A percentile compares a stretch with the other conserved stretches of the same genome.
Conservation (phyloP, 2,329 filamentous ascomycete genomes). For the Akanthomyces uredinophilus region DNA sequence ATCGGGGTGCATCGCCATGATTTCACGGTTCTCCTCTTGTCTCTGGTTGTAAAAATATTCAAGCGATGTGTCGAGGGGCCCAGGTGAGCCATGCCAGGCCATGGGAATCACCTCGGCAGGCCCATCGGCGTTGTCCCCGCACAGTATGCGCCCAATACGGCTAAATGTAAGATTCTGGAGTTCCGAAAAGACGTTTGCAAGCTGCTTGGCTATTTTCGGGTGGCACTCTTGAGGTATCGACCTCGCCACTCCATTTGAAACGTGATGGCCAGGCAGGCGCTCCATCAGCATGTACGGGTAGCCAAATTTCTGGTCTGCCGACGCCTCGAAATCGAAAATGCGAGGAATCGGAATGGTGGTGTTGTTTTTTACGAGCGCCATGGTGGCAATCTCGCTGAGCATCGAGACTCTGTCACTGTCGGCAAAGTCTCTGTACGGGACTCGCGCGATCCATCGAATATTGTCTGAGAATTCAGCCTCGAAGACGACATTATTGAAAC, state of each 20-base stretch:
- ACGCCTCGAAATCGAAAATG: constrained; percentile 21
- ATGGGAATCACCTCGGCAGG: constrained; percentile 22
- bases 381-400: constrained; percentile 27
- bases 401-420: constrained; percentile 19
- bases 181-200: constrained; percentile 21
- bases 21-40: constrained; percentile 22
- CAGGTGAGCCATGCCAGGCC: constrained; percentile 20
- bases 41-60: constrained; percentile 26
- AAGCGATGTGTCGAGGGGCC: constrained; percentile 24
- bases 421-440: constrained; percentile 19
- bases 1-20: constrained; percentile 19
- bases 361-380: constrained; percentile 20
- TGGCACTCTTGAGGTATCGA: constrained; percentile 19
- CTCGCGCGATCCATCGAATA: constrained; percentile 23
- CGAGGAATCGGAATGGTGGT: constrained; percentile 23
- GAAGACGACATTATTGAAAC: constrained; percentile 24
- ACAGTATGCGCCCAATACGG: constrained; percentile 25
- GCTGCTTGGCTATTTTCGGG: constrained; percentile 23
- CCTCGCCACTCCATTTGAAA: constrained; percentile 16
- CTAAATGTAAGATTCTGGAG: constrained; percentile 24
- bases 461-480: constrained; percentile 25
- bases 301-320: constrained; percentile 21
- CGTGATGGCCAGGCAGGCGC: constrained; percentile 18
- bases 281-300: constrained; percentile 26
- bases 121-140: constrained; percentile 21